Evolutionary conservation across 2,329 filamentous ascomycete species (phyloP).

Genomic region (Xylaria sp.): DNA sequence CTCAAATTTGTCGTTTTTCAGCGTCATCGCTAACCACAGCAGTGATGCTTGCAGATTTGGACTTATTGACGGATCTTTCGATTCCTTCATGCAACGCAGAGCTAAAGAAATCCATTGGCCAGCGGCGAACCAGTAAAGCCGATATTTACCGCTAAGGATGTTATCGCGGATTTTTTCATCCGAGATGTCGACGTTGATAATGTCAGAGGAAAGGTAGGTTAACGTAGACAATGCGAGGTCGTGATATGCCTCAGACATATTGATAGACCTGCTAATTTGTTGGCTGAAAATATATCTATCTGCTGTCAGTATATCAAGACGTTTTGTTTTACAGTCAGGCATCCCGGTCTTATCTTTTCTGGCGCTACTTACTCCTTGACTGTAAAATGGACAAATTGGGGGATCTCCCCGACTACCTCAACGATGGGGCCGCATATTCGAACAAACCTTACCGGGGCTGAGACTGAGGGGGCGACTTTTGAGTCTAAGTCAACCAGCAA

Average conservation of each 20-base stretch:
- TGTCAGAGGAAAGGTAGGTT: neutral
- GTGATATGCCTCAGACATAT: neutral
- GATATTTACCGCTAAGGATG: slow-evolving; percentile 4
- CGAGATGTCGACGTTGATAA: neutral
- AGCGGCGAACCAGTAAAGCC: neutral
- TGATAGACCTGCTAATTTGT: neutral
- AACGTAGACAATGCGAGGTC: neutral
- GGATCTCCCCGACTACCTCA: slow-evolving; percentile 36
- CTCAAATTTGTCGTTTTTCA: neutral
- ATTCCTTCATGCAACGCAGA: neutral
- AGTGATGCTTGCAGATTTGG: neutral
- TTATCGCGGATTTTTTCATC: neutral
- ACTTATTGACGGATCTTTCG: neutral
- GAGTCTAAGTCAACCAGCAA: slow-evolving; percentile 9
- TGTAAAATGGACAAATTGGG: slow-evolving; percentile 44
- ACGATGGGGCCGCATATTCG: slow-evolving; percentile 41
- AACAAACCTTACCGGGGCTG: slow-evolving; percentile 22
- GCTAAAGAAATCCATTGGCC: neutral
- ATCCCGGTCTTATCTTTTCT: neutral
- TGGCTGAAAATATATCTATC: slow-evolving; percentile 3
- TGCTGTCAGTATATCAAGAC: neutral
- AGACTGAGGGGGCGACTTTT: neutral
- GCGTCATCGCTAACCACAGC: neutral
- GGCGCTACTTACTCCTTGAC: slow-evolving; percentile 35
- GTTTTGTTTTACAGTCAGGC: too few species aligned